phyloP scores from a whole-genome alignment of 2,329 filamentous ascomycete species.

The Cercospora sojina region DNA sequence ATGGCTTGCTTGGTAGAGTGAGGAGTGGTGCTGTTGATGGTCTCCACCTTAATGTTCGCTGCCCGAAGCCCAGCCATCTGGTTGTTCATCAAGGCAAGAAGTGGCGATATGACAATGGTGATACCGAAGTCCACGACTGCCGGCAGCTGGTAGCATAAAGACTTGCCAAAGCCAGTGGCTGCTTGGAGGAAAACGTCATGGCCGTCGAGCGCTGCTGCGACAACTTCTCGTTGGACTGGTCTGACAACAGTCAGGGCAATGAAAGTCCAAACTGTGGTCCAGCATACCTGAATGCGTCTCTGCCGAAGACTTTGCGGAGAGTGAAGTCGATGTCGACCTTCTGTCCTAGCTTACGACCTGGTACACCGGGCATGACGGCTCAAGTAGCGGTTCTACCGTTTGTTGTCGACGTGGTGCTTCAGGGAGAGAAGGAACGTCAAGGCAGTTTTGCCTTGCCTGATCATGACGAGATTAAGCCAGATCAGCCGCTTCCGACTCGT shows the following conservation, averaged over 20 bases:
- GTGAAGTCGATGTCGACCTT: slow-evolving; percentile 41
- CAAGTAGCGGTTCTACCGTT: not conserved
- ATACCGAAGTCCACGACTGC: slow-evolving; percentile 86
- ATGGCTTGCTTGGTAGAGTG: slow-evolving; percentile 65
- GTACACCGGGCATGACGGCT: slow-evolving; percentile 31
- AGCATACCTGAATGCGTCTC: slow-evolving; percentile 37
- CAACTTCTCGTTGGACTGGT: slow-evolving; percentile 83
- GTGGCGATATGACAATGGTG: slow-evolving; percentile 84
- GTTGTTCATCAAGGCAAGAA: slow-evolving; percentile 92
- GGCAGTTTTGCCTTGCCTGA: not conserved
- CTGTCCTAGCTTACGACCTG: slow-evolving; percentile 27
- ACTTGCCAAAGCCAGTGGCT: slow-evolving; percentile 87
- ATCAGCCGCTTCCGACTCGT: not conserved
- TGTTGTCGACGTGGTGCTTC: not conserved
- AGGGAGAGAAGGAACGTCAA: not conserved
- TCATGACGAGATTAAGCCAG: not conserved
- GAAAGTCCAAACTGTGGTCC: not conserved
- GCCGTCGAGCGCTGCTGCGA: slow-evolving; percentile 73
- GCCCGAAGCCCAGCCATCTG: slow-evolving; percentile 78
- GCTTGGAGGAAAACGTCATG: slow-evolving; percentile 94
- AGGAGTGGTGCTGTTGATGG: slow-evolving; percentile 81
- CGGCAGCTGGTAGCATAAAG: slow-evolving; percentile 87
- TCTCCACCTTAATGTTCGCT: slow-evolving; percentile 75
- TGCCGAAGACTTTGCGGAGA: slow-evolving; percentile 39
- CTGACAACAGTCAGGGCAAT: slow-evolving; percentile 45